Evolutionary conservation across 768 basidiomycete species (phyloP).

Genomic region (Mrakia hoshinonis): DNA sequence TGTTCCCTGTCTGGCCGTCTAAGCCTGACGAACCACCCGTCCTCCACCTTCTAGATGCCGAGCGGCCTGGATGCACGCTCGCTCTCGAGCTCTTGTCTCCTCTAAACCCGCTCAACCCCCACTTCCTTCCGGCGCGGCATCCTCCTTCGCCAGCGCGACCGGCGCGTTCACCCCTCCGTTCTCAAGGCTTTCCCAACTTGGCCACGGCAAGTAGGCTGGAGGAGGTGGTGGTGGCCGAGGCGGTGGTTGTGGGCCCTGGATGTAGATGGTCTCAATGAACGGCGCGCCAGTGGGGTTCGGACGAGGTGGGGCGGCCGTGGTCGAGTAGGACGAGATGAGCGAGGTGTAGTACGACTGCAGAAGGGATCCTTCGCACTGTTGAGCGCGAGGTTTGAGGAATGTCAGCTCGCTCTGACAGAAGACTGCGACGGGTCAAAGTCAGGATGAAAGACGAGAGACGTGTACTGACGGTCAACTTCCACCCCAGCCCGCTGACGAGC

Average conservation of each 20-base stretch:
- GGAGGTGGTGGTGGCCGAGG: conserved; percentile 2
- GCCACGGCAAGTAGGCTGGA: conserved; percentile 18
- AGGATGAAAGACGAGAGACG: conserved; percentile 30
- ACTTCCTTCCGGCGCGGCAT: too few species aligned
- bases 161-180: not conserved
- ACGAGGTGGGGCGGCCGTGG: not conserved
- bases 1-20: too few species aligned
- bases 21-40: too few species aligned
- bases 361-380: conserved; percentile 80
- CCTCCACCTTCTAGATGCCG: too few species aligned
- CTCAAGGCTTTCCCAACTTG: conserved; percentile 5
- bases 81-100: too few species aligned
- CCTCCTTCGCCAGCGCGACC: too few species aligned
- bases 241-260: conserved; percentile 1
- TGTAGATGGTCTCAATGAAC: not conserved
- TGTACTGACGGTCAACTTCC: conserved; percentile 74
- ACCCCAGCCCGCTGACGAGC: conserved; percentile 82
- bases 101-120: too few species aligned
- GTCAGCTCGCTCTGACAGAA: too few species aligned
- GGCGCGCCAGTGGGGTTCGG: not conserved
- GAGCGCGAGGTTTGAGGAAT: too few species aligned
- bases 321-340: conserved; percentile 74
- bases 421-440: too few species aligned
- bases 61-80: too few species aligned
- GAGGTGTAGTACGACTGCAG: conserved; percentile 91